Base-by-base conservation (phyloP, 257 asterid genomes). In the Paulownia fortunei region DNA sequence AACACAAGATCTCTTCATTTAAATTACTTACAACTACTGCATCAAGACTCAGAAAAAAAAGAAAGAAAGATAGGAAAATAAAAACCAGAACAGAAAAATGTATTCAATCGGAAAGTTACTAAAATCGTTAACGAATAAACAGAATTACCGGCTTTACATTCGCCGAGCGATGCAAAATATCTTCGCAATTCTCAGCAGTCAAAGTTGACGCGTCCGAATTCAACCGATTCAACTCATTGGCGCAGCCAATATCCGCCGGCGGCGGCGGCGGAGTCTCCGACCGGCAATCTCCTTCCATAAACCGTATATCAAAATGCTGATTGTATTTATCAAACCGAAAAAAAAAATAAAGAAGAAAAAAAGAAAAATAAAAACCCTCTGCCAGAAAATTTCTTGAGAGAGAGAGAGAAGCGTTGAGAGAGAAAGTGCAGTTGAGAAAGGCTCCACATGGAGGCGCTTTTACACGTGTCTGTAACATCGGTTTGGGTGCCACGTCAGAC, bases 381-480 rank as follows among this genome's bases (percentile, higher is more conserved):
- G 65, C 64, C 26, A 4, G 27, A 18, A 54, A 59, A 59, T 55
- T 39, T 27, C 27, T 36, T 21, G 56, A 7, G 32, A 21, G 37
- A 19, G 79, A 63, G 73, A 69, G 67, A 24, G 79, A 74, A 62
- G 82, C 72, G 83, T 81, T 44, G 78, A 61, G 62, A 37, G 74
- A 67, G 66, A 73, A 63, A 73, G 84, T 73, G 77, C 24, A 54
- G 52, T 10, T 18, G 65, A 64, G 54, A 61, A 52, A 54, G 81
- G 90, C 82, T 83, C 95, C 92, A 88, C 92, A 76, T 80, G 86
- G 89, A 83, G 12, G 83, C 91, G 82, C 92, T 90, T 88, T 88
- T 84, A 85, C 94, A 86, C 89, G 91, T 92, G 92, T 78, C 85
- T 47, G 12, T 71, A 46, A 64, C 26, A 11, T 27, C 59, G 4